Base-by-base conservation (phyloP, 495 filamentous ascomycete genomes). In the Amniculicola lignicola region DNA sequence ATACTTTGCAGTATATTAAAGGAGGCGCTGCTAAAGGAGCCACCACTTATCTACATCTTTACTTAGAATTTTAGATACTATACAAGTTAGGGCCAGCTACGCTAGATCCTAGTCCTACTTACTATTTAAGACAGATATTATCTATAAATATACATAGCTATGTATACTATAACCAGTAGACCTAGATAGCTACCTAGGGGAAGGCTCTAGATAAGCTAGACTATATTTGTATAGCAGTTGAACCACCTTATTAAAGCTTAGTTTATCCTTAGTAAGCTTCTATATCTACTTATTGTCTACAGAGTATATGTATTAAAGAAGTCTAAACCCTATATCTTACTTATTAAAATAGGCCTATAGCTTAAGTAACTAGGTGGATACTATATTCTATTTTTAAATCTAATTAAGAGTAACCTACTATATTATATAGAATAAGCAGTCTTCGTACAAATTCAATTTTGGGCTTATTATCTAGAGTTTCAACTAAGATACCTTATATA, bases 311-410 rank as follows among this genome's bases (percentile, higher is more conserved):
- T 33, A 43, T 15, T 48, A 49, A 61, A 75, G 15, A 43, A 79
- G 66, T 51, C 76, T 71, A 53, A 70, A 77, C 76, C 76, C 79
- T 29, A 79, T 65, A 64, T 80, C 76, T 51, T 74, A 71, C 55
- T 75, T 77, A 59, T 77, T 70, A 41, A 78, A 75, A 48, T 59
- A 73, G 43, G 74, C 73, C 70, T 73, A 75, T 5, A 77, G 54
- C 4, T 68, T 51, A 16, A 80, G 67, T 19, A 79, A 59, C 4
- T 69, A 36, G 18, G 75, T 71, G 24, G 75, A 62, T 15, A 58
- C 47, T 5, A 49, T 23, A 57, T 72, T 69, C 22, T 60, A 63
- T 36, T 68, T 67, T 40, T 67, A 62, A 23, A 80, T 67, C 28
- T 71, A 62, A 48, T 64, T 40, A 51, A 71, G 75, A 27, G 71